phyloP scores from a whole-genome alignment of 2,329 filamentous ascomycete genomes.

The Trichophyton mentagrophytes region DNA sequence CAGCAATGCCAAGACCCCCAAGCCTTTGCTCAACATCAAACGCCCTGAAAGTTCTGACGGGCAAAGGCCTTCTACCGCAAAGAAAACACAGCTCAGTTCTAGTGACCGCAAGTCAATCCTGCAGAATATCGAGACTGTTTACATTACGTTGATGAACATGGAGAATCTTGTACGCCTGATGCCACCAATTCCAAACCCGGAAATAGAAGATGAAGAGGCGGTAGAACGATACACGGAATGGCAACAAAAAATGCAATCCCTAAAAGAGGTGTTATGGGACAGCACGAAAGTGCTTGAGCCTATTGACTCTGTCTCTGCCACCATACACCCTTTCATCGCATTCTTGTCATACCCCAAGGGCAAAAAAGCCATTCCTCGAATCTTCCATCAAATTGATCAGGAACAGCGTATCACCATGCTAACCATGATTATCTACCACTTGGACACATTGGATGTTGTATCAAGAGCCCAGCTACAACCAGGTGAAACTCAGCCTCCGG shows the following conservation, averaged over 20 bases:
- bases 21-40: conserved; percentile 90
- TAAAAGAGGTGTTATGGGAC: conserved; percentile 72
- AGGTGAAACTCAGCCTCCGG: conserved; percentile 60
- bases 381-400: conserved; percentile 84
- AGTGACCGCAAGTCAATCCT: conserved; percentile 73
- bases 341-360: conserved; percentile 91
- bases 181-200: conserved; percentile 46
- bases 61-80: conserved; percentile 32
- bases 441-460: conserved; percentile 85
- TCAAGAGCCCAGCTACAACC: conserved; percentile 61
- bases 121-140: conserved; percentile 77
- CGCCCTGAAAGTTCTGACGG: conserved; percentile 58
- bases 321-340: conserved; percentile 82
- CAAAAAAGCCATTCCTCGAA: conserved; percentile 86
- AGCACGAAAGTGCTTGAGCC: conserved; percentile 87
- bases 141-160: conserved; percentile 77
- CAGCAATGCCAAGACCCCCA: conserved; percentile 95
- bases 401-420: conserved; percentile 86
- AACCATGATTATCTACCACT: conserved; percentile 87
- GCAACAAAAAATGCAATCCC: conserved; percentile 54
- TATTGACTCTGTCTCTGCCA: conserved; percentile 57
- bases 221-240: conserved; percentile 68
- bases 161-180: conserved; percentile 82
- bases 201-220: conserved; percentile 54
- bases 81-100: conserved; percentile 40